Conservation (phyloP, 2,329 filamentous ascomycete genomes). For the Seiridium unicorne region DNA sequence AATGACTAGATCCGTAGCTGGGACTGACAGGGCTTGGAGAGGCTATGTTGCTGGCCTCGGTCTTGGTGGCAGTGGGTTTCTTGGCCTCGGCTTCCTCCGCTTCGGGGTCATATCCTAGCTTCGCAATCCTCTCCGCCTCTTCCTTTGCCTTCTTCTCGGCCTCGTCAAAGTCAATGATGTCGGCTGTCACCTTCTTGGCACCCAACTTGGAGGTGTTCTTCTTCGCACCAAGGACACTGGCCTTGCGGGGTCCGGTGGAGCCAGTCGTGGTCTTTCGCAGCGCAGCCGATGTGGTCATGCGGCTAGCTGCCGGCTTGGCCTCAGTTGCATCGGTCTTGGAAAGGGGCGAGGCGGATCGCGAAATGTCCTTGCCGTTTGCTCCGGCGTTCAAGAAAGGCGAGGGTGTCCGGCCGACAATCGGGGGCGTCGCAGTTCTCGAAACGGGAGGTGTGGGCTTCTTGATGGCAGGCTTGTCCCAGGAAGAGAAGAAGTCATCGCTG, state of each 20-base stretch:
- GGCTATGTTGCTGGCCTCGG: conserved; percentile 61
- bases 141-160: conserved; percentile 97
- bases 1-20: conserved; percentile 62
- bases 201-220: conserved; percentile 75
- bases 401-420: conserved; percentile 73
- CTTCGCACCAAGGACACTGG: conserved; percentile 82
- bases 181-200: conserved; percentile 82
- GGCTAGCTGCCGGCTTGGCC: conserved; percentile 62
- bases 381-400: conserved; percentile 88
- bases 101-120: conserved; percentile 92
- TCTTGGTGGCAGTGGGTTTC: conserved; percentile 29
- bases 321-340: conserved; percentile 58
- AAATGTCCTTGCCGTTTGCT: conserved; percentile 67
- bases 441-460: conserved; percentile 94
- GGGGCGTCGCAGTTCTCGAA: conserved; percentile 84
- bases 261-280: conserved; percentile 69
- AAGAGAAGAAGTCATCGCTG: conserved; percentile 96
- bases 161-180: conserved; percentile 92
- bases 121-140: conserved; percentile 92
- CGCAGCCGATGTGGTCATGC: conserved; percentile 75
- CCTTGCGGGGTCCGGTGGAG: conserved; percentile 68
- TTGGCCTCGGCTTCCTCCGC: conserved; percentile 64
- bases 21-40: conserved; percentile 76
- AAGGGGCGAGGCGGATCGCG: conserved; percentile 83
- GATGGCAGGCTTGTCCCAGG: conserved; percentile 96